phyloP scores from a whole-genome alignment of 176 grass and related monocot species.

The Microstegium vimineum region DNA sequence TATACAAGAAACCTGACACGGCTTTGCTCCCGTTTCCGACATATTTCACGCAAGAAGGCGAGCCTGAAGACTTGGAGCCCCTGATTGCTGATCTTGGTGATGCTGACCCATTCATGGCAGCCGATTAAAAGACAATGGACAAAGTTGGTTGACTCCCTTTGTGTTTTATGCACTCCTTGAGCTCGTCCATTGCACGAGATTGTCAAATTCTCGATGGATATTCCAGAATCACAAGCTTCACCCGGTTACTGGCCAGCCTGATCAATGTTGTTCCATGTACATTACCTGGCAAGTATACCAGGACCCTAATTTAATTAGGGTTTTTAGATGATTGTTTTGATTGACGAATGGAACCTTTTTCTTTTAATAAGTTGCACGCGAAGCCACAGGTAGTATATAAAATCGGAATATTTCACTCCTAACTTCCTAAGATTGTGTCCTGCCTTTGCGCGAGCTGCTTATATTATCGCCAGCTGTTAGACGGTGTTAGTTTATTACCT shows the following conservation, averaged over 20 bases:
- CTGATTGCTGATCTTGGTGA: conserved; percentile 73
- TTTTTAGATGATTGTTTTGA: conserved; percentile 47
- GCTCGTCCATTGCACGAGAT: conserved; percentile 8
- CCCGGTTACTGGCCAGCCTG: conserved; percentile 25
- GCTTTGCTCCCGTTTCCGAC: conserved; percentile 83
- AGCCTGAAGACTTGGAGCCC: conserved; percentile 45
- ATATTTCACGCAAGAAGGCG: conserved; percentile 65
- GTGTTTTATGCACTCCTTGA: conserved; percentile 21
- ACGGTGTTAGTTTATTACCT: not conserved
- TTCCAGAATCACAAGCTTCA: conserved; percentile 14
- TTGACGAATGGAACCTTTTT: conserved; percentile 21
- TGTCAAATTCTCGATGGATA: conserved; percentile 34
- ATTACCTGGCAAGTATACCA: conserved; percentile 36
- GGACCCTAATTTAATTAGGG: conserved; percentile 19
- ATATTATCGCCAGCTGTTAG: not conserved
- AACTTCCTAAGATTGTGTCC: not conserved
- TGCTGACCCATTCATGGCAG: conserved; percentile 80
- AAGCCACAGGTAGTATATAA: conserved; percentile 39
- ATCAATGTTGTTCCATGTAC: conserved; percentile 45
- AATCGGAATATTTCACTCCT: not conserved
- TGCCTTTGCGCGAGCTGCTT: not conserved
- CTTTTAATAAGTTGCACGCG: conserved; percentile 43
- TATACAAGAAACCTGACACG: conserved; percentile 84
- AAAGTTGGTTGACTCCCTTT: not conserved
- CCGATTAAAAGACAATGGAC: conserved; percentile 49